These are phyloP conservation scores for Xylaria sp. DNA, from an alignment of 2,329 filamentous ascomycete species.

Conservation along the genomic window DNA sequence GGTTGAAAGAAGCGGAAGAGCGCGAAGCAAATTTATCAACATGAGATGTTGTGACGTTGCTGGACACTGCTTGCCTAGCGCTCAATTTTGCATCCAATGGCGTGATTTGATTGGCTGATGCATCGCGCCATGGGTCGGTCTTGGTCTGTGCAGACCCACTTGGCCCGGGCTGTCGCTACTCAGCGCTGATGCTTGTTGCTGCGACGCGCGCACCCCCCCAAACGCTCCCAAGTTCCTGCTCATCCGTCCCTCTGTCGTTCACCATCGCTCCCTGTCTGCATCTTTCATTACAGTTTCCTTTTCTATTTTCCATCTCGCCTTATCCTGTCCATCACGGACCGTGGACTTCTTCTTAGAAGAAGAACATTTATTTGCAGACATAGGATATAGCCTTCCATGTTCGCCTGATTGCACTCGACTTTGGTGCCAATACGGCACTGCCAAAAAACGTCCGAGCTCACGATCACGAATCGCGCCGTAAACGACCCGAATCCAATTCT, in stretches of 20 bases:
- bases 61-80: slow-evolving; percentile 41
- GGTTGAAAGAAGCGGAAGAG: slow-evolving; percentile 46
- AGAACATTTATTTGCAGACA: slow-evolving; percentile 10
- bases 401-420: slow-evolving; percentile 21
- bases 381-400: slow-evolving; percentile 21
- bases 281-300: slow-evolving; percentile 14
- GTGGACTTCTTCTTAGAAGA: not conserved
- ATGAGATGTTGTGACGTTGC: slow-evolving; percentile 48
- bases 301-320: slow-evolving; percentile 23
- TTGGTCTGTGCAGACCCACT: slow-evolving; percentile 44
- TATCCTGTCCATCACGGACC: slow-evolving; percentile 3
- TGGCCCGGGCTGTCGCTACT: slow-evolving; percentile 24
- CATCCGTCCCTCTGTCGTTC: slow-evolving; percentile 30
- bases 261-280: slow-evolving; percentile 29
- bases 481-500: slow-evolving; percentile 10
- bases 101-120: slow-evolving; percentile 44
- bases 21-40: slow-evolving; percentile 40
- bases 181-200: slow-evolving; percentile 31
- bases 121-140: slow-evolving; percentile 38
- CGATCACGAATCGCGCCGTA: slow-evolving; percentile 23
- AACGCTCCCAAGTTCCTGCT: slow-evolving; percentile 29
- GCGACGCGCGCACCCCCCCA: slow-evolving; percentile 39
- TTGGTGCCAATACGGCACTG: slow-evolving; percentile 7
- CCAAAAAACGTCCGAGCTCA: not conserved
- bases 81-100: slow-evolving; percentile 2